Evolutionary conservation across 768 basidiomycete species (phyloP), one percentile per base, ranked within the genome.

Genomic region (Boletus rubropictus): DNA sequence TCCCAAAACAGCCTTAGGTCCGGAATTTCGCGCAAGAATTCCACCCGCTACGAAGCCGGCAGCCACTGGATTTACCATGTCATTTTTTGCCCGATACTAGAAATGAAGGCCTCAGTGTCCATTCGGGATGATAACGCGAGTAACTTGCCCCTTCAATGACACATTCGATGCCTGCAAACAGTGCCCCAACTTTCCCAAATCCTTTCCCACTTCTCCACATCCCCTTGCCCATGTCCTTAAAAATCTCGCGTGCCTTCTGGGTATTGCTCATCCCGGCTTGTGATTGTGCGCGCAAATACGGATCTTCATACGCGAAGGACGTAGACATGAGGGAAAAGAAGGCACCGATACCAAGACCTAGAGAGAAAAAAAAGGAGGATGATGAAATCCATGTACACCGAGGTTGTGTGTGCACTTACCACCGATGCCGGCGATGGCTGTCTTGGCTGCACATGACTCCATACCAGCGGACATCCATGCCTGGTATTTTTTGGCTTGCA

Each of bases 251-350:
- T 1, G 91, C 86, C 59, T 94, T 94, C 64, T 93, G 87, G 20
- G 76, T 73, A 37, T 79, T 79, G 50, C 69, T 80, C 69, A 82
- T 58, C 11, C 72, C 76, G 10, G 72, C 72, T 55, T 78, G 75
- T 9, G 75, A 73, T 57, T 80, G 77, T 39, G 80, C 72, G 27
- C 88, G 82, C 29, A 89, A 75, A 37, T 90, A 70, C 10, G 94
- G 93, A 64, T 97, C 94, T 65, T 97, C 95, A 63, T 96, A 95
- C 28, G 86, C 85, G 64, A 98, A 94, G 24, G 92, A 90, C 17
- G 92, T 75, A 28, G 89, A 90, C 95, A 98, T 97, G 49, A 97
- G 76, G 2, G 92, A 91, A 71, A 98, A 90, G 75, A 97, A 93
- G 27, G 86, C 93, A 49, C 95, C 95, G 35, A 96, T 78, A 10